These are phyloP conservation scores for Lipomyces chichibuensis DNA, from an alignment of 805 yeast genomes.

Conservation along the genomic window DNA sequence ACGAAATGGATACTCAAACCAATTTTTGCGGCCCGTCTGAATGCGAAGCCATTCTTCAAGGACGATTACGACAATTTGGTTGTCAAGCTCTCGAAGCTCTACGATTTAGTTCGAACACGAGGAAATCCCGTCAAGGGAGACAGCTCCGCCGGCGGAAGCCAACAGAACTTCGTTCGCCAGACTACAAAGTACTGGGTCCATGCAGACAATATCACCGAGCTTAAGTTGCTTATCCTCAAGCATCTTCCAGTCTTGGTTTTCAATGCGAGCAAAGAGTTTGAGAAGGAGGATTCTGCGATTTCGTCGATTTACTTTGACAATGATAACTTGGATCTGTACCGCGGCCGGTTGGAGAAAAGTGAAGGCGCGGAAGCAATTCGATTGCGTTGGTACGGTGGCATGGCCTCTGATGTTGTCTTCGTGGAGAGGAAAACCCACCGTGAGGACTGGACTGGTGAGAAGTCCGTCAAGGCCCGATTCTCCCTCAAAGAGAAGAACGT, in stretches of 20 bases:
- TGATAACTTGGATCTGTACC: constrained; percentile 82
- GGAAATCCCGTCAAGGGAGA: constrained; percentile 96
- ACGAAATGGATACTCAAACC: constrained; percentile 83
- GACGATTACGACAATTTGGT: constrained; percentile 89
- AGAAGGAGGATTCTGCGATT: constrained; percentile 91
- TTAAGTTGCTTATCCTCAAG: constrained; percentile 86
- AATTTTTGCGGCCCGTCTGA: constrained; percentile 87
- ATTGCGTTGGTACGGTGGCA: constrained; percentile 98
- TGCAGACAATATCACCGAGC: constrained; percentile 95
- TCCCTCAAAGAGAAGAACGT: constrained; percentile 88
- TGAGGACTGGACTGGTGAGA: constrained; percentile 99
- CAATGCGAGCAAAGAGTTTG: constrained; percentile 95
- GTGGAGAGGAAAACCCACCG: constrained; percentile 98
- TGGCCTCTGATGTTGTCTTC: constrained; percentile 87
- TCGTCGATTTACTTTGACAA: constrained; percentile 96
- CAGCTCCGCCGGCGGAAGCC: constrained; percentile 96
- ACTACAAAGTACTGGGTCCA: constrained; percentile 99
- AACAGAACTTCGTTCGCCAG: constrained; percentile 97
- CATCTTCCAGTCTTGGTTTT: constrained; percentile 96
- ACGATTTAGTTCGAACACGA: constrained; percentile 91
- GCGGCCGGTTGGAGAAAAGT: constrained; percentile 91
- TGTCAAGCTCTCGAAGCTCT: constrained; percentile 83
- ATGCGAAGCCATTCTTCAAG: constrained; percentile 93
- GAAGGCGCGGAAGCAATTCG: constrained; percentile 99
- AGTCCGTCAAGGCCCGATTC: constrained; percentile 97